Evolutionary conservation across 2,329 filamentous ascomycete species (phyloP), one percentile per base, ranked within the genome.

Genomic region (Mollisia scopiformis): DNA sequence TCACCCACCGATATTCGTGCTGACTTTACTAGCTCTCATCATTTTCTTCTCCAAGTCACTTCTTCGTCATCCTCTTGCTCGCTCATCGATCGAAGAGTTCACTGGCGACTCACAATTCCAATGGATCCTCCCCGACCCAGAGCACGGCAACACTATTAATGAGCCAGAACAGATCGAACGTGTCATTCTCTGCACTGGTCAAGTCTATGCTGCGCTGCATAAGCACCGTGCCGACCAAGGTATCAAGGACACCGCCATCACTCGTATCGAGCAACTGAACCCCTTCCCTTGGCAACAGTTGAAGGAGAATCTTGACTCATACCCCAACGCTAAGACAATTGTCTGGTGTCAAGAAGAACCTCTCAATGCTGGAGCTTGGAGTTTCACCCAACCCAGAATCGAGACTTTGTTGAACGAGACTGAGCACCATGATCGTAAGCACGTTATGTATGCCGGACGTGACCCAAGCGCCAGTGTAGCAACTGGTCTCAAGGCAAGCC

Each of bases 21-120:
- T 63, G 35, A 43, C 35, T 31, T 39, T 7, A 3, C 39, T 55
- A 94, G 92, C 95, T 71, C 87, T 99, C 59, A 84, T 98, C 72
- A 89, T 97, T 71, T 99, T 99, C 89, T 99, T 99, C 86, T 97
- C 92, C 72, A 99, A 99, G 83, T 90, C 92, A 64, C 86, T 99
- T 52, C 89, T 99, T 68, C 93, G 95, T 73, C 95, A 99, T 78
- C 95, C 95, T 53, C 78, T 98, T 60, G 91, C 93, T 50, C 92
- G 95, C 68, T 98, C 94, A 53, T 80, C 86, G 71, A 89, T 98
- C 72, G 92, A 96, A 71, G 93, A 97, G 66, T 97, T 99, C 80
- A 90, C 86, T 13, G 92, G 89, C 56, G 89, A 97, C 57, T 93
- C 92, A 14, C 91, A 96, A 79, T 99, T 99, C 88, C 85, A 91